Evolutionary conservation across 2,329 filamentous ascomycete species (phyloP).

Genomic region (Penicillium oxalicum): DNA sequence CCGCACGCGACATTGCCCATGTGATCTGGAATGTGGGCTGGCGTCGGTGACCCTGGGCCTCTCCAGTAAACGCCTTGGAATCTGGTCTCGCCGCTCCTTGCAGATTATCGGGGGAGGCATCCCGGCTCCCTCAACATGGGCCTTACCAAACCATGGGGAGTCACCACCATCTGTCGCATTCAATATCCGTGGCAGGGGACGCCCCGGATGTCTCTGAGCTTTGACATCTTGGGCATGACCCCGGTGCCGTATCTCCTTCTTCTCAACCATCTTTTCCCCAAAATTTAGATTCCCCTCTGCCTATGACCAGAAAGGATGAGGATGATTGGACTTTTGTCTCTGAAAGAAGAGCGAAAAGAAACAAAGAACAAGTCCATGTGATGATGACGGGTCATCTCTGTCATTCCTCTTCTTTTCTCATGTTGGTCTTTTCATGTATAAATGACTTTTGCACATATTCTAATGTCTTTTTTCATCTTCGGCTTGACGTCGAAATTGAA

Average conservation of each 20-base stretch:
- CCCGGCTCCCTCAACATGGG: not conserved
- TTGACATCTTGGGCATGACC: too few species aligned
- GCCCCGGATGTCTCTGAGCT: not conserved
- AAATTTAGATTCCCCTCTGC: too few species aligned
- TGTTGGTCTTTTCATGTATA: constrained; percentile 5
- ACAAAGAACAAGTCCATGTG: too few species aligned
- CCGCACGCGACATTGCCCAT: constrained; percentile 58
- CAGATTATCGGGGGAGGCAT: not conserved
- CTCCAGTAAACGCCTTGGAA: not conserved
- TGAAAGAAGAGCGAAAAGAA: too few species aligned
- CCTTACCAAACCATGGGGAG: too few species aligned
- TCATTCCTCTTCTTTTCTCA: too few species aligned
- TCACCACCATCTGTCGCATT: not conserved
- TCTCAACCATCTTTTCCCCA: too few species aligned
- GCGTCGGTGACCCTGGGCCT: constrained; percentile 41
- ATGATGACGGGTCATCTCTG: too few species aligned
- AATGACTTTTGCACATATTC: not conserved
- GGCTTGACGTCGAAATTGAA: not conserved
- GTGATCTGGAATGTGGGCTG: constrained; percentile 64
- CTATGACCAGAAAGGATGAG: too few species aligned
- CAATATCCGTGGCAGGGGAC: not conserved
- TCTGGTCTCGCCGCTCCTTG: not conserved
- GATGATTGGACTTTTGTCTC: too few species aligned
- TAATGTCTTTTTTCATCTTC: not conserved
- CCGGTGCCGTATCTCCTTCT: too few species aligned